phyloP scores from a whole-genome alignment of 2,329 filamentous ascomycete species.

The Aspergillus amoenus region DNA sequence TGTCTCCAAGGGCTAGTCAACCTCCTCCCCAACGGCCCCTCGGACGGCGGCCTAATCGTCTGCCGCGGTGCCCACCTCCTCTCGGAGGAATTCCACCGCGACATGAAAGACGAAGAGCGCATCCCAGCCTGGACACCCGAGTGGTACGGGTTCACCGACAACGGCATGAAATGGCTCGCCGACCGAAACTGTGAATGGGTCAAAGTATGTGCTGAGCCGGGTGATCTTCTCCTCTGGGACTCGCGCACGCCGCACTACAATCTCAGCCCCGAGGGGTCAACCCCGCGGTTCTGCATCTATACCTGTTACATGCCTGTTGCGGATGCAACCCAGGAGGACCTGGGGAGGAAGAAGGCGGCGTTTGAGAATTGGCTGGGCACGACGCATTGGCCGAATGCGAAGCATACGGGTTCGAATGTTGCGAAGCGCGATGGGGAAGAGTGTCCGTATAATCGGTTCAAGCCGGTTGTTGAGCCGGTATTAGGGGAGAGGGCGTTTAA shows the following conservation, averaged over 20 bases:
- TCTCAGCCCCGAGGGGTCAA: slow-evolving; percentile 30
- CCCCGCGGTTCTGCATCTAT: slow-evolving; percentile 38
- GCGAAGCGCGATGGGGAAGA: slow-evolving; percentile 21
- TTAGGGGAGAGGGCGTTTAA: slow-evolving; percentile 46
- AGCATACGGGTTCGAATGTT: slow-evolving; percentile 22
- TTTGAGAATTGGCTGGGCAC: slow-evolving; percentile 42
- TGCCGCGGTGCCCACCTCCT: slow-evolving; percentile 32
- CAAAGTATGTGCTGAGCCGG: slow-evolving; percentile 45
- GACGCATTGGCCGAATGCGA: slow-evolving; percentile 41
- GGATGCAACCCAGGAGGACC: slow-evolving; percentile 42
- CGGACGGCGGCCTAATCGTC: slow-evolving; percentile 41
- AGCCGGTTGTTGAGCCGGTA: slow-evolving; percentile 41
- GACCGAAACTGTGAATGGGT: slow-evolving; percentile 28
- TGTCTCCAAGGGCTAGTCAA: slow-evolving; percentile 54
- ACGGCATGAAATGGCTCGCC: slow-evolving; percentile 35
- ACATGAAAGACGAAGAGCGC: slow-evolving; percentile 28
- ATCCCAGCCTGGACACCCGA: slow-evolving; percentile 29
- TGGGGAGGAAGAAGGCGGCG: slow-evolving; percentile 43
- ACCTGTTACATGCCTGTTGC: slow-evolving; percentile 44
- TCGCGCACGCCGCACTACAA: slow-evolving; percentile 42
- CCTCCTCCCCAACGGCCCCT: slow-evolving; percentile 34
- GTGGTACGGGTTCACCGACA: slow-evolving; percentile 30
- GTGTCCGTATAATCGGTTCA: slow-evolving; percentile 31
- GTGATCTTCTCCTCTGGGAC: slow-evolving; percentile 47
- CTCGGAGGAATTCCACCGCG: slow-evolving; percentile 32